Evolutionary conservation across 495 filamentous ascomycete genomes (phyloP), one percentile per base, ranked within the genome.

Genomic region (Tuber indicum): DNA sequence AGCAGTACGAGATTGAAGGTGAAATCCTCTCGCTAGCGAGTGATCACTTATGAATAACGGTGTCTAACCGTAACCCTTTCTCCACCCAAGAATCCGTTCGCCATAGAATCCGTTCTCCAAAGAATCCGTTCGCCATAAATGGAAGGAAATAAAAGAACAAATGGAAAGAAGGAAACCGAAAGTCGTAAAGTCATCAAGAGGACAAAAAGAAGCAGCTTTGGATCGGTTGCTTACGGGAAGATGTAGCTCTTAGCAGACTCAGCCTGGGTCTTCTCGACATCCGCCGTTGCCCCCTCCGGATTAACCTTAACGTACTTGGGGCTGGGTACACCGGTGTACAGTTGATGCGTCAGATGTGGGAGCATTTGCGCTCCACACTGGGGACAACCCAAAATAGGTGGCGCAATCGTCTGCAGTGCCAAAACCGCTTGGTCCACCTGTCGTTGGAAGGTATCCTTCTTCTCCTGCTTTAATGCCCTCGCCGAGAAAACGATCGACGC

Each of bases 301-400:
- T 32, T 66, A 1, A 12, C 14, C n/a, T 66, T n/a, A 66, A 32
- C 58, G 26, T 66, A 66, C 58, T 16, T n/a, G 26, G 58, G 58
- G 12, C n/a, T 66, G 58, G 58, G 58, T 7, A 66, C 1, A 10
- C 14, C 58, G 58, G 26, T 17, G 26, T 32, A 66, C 39, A 41
- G 39, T 41, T 41, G 39, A 5, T 41, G 39, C 4, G 39, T 41
- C 39, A 41, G 58, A 17, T 66, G 58, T 12, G 26, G 21, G 32
- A 66, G 58, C 58, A 66, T 66, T 32, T 66, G 58, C 26, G 26
- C 58, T 66, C 58, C 58, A 8, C 58, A 66, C 58, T 66, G 58
- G 3, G 58, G 58, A n/a, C 58, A 66, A 6, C 58, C 58, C 58
- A 66, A 26, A 4, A 66, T 66, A 1, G 58, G 58, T 3, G 58